Conservation (phyloP, 1,139 yeast species). For the Yamadazyma kanchanaburiensis region DNA sequence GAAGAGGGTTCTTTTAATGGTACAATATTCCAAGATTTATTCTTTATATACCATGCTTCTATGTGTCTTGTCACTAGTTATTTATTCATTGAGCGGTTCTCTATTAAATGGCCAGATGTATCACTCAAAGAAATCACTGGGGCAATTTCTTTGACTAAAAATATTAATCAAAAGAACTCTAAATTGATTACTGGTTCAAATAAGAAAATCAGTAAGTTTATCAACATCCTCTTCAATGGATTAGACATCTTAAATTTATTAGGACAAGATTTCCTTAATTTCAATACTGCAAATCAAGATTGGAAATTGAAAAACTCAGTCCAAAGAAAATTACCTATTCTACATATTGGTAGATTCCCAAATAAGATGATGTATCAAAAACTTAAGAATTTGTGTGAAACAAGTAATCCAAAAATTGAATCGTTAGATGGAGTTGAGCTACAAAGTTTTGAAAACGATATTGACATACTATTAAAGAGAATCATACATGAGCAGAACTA, state of each 20-base stretch:
- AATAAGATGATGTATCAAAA: no score
- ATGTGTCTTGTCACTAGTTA: constrained; percentile 9
- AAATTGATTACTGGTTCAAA: constrained; percentile 6
- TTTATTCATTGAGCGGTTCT: constrained; percentile 2
- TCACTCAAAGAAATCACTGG: constrained; percentile 1
- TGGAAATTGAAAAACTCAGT: no score
- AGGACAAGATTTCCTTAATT: no score
- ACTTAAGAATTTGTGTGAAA: no score
- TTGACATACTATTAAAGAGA: no score
- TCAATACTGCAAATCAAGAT: no score
- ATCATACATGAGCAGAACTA: no score
- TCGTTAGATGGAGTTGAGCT: no score
- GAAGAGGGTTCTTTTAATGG: constrained; percentile 6
- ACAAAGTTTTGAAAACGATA: no score
- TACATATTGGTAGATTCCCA: no score
- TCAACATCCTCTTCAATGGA: constrained; percentile 9
- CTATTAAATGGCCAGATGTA: background rate
- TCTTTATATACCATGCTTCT: constrained; percentile 7
- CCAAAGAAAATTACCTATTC: no score
- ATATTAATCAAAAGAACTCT: constrained; percentile 3
- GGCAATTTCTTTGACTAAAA: constrained; percentile 5
- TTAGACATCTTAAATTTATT: constrained; percentile 7
- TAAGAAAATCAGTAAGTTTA: constrained; percentile 8
- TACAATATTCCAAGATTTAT: constrained; percentile 8
- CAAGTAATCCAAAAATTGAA: no score